These are phyloP conservation scores for Coemansia sp. DNA, from an alignment of 192 early-diverging fungal species.

Conservation along the genomic window DNA sequence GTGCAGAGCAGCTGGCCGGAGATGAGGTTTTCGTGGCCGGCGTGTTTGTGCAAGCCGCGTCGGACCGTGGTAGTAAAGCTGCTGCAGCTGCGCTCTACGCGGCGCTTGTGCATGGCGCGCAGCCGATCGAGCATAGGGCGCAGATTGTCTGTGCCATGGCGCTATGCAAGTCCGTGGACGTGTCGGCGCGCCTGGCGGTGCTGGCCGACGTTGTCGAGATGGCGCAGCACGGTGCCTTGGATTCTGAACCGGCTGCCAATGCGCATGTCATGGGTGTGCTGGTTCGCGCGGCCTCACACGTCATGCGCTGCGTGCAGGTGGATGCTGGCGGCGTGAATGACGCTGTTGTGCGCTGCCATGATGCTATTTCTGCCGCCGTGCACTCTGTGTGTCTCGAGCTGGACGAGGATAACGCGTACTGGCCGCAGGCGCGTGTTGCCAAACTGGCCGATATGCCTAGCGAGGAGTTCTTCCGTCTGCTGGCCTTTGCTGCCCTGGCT, in stretches of 20 bases:
- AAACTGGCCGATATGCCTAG: conserved; percentile 10
- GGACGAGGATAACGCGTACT: background rate
- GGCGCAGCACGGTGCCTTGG: background rate
- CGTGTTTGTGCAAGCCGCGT: background rate
- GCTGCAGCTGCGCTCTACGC: too few species aligned
- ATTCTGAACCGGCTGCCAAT: too few species aligned
- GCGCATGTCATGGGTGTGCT: background rate
- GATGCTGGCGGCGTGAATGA: background rate
- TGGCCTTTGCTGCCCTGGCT: conserved; percentile 13
- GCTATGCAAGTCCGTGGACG: too few species aligned
- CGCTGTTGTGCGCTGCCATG: background rate
- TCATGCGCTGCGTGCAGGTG: background rate
- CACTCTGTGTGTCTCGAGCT: background rate
- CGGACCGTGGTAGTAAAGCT: background rate
- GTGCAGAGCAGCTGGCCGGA: background rate
- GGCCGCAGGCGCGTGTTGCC: conserved; percentile 4
- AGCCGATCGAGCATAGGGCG: background rate
- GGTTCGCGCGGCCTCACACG: background rate
- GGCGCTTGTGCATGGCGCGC: background rate
- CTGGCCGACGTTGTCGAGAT: background rate
- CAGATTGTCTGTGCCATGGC: background rate
- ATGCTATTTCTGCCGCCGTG: background rate
- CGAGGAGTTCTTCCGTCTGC: conserved; percentile 13
- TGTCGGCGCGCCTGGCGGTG: too few species aligned
- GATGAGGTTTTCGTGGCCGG: background rate